phyloP scores from a whole-genome alignment of 352 stramenopile species.

The Pythium apleroticum region DNA sequence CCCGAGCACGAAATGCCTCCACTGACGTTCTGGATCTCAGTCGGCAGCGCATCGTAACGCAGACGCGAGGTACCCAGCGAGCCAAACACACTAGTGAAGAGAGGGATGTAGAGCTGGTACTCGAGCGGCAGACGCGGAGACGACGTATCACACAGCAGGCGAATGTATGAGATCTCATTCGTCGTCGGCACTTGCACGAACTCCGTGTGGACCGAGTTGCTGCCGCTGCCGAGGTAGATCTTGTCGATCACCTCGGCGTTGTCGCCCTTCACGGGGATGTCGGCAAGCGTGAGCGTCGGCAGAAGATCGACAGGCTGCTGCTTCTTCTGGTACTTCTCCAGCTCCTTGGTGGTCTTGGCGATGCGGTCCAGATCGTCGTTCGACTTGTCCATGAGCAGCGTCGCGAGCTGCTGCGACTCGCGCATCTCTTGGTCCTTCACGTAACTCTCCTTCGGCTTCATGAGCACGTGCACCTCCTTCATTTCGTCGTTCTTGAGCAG shows the following conservation, averaged over 20 bases:
- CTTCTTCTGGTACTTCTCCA: slow-evolving; percentile 67
- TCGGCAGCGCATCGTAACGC: slow-evolving; percentile 66
- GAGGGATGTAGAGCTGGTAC: slow-evolving; percentile 64
- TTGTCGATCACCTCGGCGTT: slow-evolving; percentile 53
- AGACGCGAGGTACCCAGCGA: slow-evolving; percentile 70
- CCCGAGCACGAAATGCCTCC: slow-evolving; percentile 67
- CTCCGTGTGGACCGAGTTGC: slow-evolving; percentile 29
- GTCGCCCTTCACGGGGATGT: slow-evolving; percentile 55
- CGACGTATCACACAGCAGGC: slow-evolving; percentile 63
- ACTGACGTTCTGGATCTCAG: slow-evolving; percentile 74
- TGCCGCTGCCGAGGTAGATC: slow-evolving; percentile 27
- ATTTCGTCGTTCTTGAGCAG: slow-evolving; percentile 45
- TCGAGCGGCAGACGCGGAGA: slow-evolving; percentile 42
- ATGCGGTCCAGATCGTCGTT: slow-evolving; percentile 64
- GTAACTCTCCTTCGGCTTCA: slow-evolving; percentile 65
- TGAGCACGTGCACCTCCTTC: slow-evolving; percentile 68
- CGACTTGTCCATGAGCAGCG: slow-evolving; percentile 39
- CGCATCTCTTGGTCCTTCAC: slow-evolving; percentile 53
- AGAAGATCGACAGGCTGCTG: slow-evolving; percentile 69
- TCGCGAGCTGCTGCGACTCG: slow-evolving; percentile 51
- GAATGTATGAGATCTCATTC: slow-evolving; percentile 84
- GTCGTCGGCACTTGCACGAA: slow-evolving; percentile 75
- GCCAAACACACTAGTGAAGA: slow-evolving; percentile 74
- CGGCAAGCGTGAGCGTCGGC: slow-evolving; percentile 64
- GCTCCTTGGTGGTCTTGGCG: slow-evolving; percentile 37